phyloP scores from a whole-genome alignment of 2,329 filamentous ascomycete species.

The Aspergillus udagawae region DNA sequence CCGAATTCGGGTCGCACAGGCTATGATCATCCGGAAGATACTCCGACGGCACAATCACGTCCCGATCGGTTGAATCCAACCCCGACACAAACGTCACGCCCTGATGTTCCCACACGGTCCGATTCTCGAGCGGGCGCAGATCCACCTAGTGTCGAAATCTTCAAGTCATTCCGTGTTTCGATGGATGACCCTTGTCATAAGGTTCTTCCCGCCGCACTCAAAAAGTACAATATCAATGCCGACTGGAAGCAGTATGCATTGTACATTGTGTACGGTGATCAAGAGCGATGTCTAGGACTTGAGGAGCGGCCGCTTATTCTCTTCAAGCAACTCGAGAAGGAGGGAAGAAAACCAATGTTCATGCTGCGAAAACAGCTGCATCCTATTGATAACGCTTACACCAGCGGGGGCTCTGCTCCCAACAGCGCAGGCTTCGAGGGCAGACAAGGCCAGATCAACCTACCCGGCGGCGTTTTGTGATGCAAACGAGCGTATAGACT shows the following conservation, averaged over 20 bases:
- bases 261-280: conserved; percentile 98
- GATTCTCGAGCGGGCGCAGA: conserved; percentile 27
- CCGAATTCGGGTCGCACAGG: conserved; percentile 26
- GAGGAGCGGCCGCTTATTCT: conserved; percentile 92
- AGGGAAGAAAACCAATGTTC: conserved; percentile 98
- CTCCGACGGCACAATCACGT: conserved; percentile 24
- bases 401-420: conserved; percentile 23
- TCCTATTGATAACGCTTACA: conserved; percentile 35
- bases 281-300: conserved; percentile 86
- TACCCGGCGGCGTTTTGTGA: conserved; percentile 32
- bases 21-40: conserved; percentile 40
- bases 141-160: conserved; percentile 73
- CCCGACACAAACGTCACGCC: conserved; percentile 26
- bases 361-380: conserved; percentile 76
- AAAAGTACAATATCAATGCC: conserved; percentile 97
- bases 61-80: conserved; percentile 31
- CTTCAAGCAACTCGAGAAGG: conserved; percentile 95
- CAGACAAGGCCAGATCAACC: conserved; percentile 28
- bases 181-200: conserved; percentile 99
- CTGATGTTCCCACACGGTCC: conserved; percentile 29
- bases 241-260: conserved; percentile 97
- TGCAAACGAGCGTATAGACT: not conserved
- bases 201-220: conserved; percentile 88
- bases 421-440: conserved; percentile 30
- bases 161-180: conserved; percentile 96